Evolutionary conservation across 1,284 basidiomycete genomes (phyloP).

Genomic region (Termitomyces sp.): DNA sequence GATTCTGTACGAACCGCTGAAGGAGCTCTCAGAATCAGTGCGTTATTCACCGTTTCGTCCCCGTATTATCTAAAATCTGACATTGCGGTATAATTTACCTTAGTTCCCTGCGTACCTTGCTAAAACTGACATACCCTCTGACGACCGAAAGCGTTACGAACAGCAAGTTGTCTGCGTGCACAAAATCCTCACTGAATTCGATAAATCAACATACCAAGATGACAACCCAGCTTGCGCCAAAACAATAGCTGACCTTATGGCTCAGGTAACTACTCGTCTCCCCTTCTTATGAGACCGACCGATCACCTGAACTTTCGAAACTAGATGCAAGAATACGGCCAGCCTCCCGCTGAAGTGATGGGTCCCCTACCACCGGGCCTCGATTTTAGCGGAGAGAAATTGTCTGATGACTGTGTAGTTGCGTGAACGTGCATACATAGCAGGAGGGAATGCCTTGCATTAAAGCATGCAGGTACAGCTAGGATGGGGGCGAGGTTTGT

Average conservation of each 20-base stretch:
- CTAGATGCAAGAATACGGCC: constrained; percentile 82
- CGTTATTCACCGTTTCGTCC: constrained; percentile 11
- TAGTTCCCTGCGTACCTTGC: constrained; percentile 83
- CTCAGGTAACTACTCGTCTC: constrained; percentile 48
- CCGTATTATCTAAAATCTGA: neutral
- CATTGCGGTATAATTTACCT: neutral
- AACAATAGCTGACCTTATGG: constrained; percentile 68
- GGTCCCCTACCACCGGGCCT: constrained; percentile 84
- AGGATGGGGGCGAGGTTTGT: no score
- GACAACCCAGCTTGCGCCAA: constrained; percentile 49
- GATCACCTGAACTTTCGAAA: no score
- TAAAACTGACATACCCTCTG: constrained; percentile 42
- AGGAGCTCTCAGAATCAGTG: constrained; percentile 84
- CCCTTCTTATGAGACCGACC: constrained; percentile 5
- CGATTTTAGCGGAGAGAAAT: constrained; percentile 50
- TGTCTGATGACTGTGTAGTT: constrained; percentile 45
- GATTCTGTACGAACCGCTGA: constrained; percentile 87
- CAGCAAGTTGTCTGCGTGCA: constrained; percentile 63
- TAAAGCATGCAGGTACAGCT: no score
- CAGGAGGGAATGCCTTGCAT: no score
- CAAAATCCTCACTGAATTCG: constrained; percentile 73
- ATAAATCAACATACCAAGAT: constrained; percentile 63
- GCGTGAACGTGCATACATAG: constrained; percentile 18
- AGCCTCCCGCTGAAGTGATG: constrained; percentile 76
- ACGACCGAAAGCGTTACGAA: constrained; percentile 68